These are phyloP conservation scores for Cairneyella variabilis DNA, from an alignment of 495 filamentous ascomycete species.

Conservation along the genomic window DNA sequence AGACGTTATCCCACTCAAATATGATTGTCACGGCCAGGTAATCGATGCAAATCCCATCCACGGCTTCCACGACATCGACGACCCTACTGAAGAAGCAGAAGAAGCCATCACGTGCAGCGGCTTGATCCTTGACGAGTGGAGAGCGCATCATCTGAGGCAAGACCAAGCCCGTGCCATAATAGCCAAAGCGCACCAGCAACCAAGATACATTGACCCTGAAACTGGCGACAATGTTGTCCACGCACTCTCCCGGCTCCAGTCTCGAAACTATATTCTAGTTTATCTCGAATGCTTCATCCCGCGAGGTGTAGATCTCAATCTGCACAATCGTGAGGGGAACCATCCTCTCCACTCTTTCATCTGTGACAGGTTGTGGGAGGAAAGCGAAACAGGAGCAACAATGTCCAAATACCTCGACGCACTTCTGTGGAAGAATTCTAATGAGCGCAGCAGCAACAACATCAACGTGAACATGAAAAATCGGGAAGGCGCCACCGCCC, in stretches of 20 bases:
- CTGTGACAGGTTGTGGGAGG: neutral
- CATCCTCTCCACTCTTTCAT: constrained; percentile 15
- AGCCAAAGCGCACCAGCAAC: neutral
- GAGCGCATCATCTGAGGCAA: neutral
- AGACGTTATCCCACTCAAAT: constrained; percentile 10
- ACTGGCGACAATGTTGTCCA: constrained; percentile 21
- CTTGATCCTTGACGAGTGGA: neutral
- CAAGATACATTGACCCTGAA: constrained; percentile 11
- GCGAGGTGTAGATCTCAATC: constrained; percentile 18
- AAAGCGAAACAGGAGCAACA: constrained; percentile 21
- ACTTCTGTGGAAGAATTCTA: constrained; percentile 14
- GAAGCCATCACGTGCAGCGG: neutral
- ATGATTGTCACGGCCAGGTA: constrained; percentile 12
- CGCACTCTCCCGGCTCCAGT: constrained; percentile 16
- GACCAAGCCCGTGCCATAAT: constrained; percentile 1
- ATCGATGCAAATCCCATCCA: constrained; percentile 3
- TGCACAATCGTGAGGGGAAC: constrained; percentile 12
- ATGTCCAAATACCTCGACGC: constrained; percentile 23
- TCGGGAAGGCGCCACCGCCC: constrained; percentile 14
- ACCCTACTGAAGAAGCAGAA: neutral
- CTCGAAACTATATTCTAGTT: constrained; percentile 2
- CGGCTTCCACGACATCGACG: neutral
- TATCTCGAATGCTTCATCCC: constrained; percentile 9
- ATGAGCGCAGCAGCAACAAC: constrained; percentile 4
- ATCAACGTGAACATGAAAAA: constrained; percentile 21